phyloP scores from a whole-genome alignment of 2,329 filamentous ascomycete species.

The Clonostachys rosea region DNA sequence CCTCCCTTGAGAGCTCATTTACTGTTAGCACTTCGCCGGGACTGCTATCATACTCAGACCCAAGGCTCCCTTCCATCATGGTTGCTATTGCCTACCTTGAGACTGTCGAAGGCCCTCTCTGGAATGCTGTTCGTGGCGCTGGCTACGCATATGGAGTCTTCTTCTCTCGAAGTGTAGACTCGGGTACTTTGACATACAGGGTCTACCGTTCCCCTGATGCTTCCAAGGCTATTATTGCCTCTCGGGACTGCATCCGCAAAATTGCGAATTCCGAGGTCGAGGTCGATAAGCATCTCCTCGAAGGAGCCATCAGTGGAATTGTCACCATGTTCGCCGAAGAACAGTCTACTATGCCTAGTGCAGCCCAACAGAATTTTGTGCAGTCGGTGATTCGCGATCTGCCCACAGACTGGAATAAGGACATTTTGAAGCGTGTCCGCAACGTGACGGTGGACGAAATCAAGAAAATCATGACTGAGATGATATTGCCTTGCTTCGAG shows the following conservation, averaged over 20 bases:
- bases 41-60: constrained; percentile 69
- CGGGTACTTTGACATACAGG: constrained; percentile 75
- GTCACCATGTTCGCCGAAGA: constrained; percentile 84
- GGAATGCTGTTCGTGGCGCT: constrained; percentile 88
- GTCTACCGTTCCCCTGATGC: constrained; percentile 89
- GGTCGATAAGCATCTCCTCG: constrained; percentile 78
- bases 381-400: constrained; percentile 75
- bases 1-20: constrained; percentile 89
- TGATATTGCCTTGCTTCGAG: constrained; percentile 76
- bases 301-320: constrained; percentile 86
- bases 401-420: constrained; percentile 71
- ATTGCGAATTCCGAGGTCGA: constrained; percentile 66
- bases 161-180: constrained; percentile 74
- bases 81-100: constrained; percentile 91
- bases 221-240: constrained; percentile 78
- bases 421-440: constrained; percentile 72
- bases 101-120: constrained; percentile 88
- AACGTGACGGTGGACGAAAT: constrained; percentile 75
- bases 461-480: constrained; percentile 64
- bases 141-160: constrained; percentile 87
- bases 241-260: constrained; percentile 68
- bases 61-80: constrained; percentile 75
- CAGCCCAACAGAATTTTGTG: constrained; percentile 80
- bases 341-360: constrained; percentile 77
- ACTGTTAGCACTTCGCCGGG: constrained; percentile 72